Conservation (phyloP, 108 stramenopile species). For the Schizochytrium sp. region DNA sequence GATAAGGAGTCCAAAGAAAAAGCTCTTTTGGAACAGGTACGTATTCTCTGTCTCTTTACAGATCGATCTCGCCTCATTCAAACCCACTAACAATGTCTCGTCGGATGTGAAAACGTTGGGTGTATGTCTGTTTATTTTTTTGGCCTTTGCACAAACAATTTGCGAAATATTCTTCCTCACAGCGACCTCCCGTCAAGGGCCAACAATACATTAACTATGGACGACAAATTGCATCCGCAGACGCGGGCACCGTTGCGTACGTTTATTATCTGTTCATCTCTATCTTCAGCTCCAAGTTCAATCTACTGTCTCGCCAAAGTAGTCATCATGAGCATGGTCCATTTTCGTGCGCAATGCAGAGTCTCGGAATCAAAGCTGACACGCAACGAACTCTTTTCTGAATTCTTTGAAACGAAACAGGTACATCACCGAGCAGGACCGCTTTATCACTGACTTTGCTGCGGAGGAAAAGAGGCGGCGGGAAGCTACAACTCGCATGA, state of each 20-base stretch:
- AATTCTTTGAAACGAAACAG: not conserved
- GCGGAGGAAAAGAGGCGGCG: constrained; percentile 5
- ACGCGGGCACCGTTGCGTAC: not conserved
- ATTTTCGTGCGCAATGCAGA: no score
- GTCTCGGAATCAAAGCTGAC: not conserved
- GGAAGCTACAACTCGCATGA: not conserved
- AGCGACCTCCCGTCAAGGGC: not conserved
- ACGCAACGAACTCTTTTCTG: not conserved
- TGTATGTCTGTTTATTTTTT: no score
- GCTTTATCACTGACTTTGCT: constrained; percentile 8
- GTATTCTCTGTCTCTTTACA: not conserved
- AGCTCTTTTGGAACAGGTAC: not conserved
- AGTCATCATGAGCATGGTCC: no score
- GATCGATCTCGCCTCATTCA: not conserved
- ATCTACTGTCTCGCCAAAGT: no score
- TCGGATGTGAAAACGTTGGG: not conserved
- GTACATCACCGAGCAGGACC: not conserved
- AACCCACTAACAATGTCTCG: not conserved
- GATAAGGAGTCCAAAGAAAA: constrained; percentile 14
- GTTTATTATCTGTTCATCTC: not conserved
- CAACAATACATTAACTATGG: not conserved
- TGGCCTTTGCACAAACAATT: no score
- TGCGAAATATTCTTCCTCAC: no score
- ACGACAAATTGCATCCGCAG: not conserved
- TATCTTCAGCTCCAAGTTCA: no score